Evolutionary conservation across 768 basidiomycete species (phyloP), one percentile per base, ranked within the genome.

Genomic region (Leccinum longicurvipes): DNA sequence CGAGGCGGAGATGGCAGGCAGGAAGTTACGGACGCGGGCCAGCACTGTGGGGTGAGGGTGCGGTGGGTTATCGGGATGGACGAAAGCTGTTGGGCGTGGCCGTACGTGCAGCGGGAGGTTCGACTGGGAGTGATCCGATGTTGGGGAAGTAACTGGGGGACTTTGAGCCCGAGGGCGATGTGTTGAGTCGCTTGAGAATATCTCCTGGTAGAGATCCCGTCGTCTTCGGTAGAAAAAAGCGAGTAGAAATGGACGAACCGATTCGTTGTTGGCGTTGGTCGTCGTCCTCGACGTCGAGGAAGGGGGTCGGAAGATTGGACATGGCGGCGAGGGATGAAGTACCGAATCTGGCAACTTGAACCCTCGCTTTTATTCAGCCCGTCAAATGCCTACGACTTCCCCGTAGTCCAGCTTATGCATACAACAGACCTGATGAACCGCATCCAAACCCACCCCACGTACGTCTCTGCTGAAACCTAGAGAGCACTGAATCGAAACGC

Each of bases 381-480:
- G n/a, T n/a, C n/a, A 11, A 32, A 12, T 32, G 32, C 36, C 32
- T 52, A 73, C 15, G 11, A 29, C 1, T n/a, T n/a, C n/a, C n/a
- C n/a, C 24, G 84, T 93, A 28, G 85, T 93, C 41, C 80, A 89
- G 52, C 73, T 93, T 14, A 91, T n/a, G n/a, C 91, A 3, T 87
- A 82, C 69, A 84, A 90, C 67, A 80, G 90, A 47, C 88, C 90
- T 10, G 87, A 89, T 49, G 78, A 86, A 47, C 78, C 87, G 11
- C 70, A 77, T 9, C 71, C 73, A n/a, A 82, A 91, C 59, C 89
- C 89, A 51, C 83, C 85, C 44, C 77, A 76, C 68, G 90, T 91
- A 69, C 67, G 83, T 78, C n/a, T 12, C n/a, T 12, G 17, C 9
- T 28, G 2, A 6, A 32, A 17, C 50, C 24, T 6, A 19, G 53